Evolutionary conservation across 2,329 filamentous ascomycete species (phyloP), one percentile per base, ranked within the genome.

Genomic region (Stemphylium lycopersici): DNA sequence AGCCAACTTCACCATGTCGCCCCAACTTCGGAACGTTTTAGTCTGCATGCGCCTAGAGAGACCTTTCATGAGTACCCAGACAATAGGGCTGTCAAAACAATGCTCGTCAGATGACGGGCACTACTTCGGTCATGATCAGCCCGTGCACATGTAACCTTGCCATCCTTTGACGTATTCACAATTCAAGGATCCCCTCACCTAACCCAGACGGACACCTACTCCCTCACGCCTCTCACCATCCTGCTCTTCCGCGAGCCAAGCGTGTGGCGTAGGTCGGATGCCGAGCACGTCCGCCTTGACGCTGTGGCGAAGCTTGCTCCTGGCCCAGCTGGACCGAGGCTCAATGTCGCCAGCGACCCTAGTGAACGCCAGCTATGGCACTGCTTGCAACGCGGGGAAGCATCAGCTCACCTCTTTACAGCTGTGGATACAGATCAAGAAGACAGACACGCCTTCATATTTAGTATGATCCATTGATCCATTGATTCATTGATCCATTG

Each of bases 1-100:
- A 37, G 20, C 42, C 31, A 45, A 43, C 52, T 26, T 45, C 47
- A 55, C 52, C 13, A 51, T 55, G 44, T 29, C 47, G 52, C 47
- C 47, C 43, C 26, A 50, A 50, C 45, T 39, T 50, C 51, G 51
- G 51, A 29, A 22, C 15, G 34, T 36, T 33, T 15, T 41, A 10
- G 34, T 26, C 33, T 31, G 32, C 42, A 36, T 48, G 29, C 7
- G 16, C 18, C 29, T n/a, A 50, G 22, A 36, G 40, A 38, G 32
- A 44, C 7, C 29, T 33, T 18, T n/a, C 41, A 24, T 34, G 42
- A 20, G 11, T n/a, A n/a, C 34, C n/a, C 5, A 22, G 24, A 38
- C 22, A 12, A 31, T 31, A 45, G 42, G 42, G 42, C 31, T 45
- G 42, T 29, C 20, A 20, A n/a, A 15, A 20, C 20, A n/a, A 15